Evolutionary conservation across 345 rosid genomes (phyloP).

Genomic region (Eucalyptus microcorys): DNA sequence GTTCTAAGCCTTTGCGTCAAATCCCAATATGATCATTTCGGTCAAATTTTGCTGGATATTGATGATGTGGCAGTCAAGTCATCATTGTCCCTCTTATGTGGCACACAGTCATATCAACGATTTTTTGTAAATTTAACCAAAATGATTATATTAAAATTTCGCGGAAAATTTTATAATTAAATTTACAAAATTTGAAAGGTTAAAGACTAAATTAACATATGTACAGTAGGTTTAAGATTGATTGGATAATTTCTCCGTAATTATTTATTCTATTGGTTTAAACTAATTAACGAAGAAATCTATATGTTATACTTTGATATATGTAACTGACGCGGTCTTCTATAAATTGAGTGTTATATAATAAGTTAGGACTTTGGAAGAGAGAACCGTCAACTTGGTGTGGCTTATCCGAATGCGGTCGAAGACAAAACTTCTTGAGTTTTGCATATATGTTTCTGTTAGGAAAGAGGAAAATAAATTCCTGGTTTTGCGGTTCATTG

Average conservation of each 20-base stretch:
- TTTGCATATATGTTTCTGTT: neutral
- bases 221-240: fast-evolving
- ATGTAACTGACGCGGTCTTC: too few species aligned
- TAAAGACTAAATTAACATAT: too few species aligned
- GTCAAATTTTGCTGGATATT: fast-evolving
- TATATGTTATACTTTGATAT: neutral
- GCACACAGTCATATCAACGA: fast-evolving
- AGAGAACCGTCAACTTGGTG: neutral
- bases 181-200: too few species aligned
- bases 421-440: neutral
- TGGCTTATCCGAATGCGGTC: neutral
- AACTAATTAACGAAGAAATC: neutral
- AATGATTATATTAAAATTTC: too few species aligned
- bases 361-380: neutral
- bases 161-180: too few species aligned
- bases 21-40: neutral
- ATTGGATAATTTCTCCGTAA: fast-evolving
- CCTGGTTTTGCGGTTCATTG: neutral
- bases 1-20: fast-evolving
- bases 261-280: too few species aligned
- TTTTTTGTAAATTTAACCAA: fast-evolving
- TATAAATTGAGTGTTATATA: too few species aligned
- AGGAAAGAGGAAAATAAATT: neutral
- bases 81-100: neutral
- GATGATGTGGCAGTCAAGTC: fast-evolving